Percentiles rank a stretch among this genome's conserved stretches.
Conservation (phyloP, 805 yeast genomes). For the Teunomyces kruisii region DNA sequence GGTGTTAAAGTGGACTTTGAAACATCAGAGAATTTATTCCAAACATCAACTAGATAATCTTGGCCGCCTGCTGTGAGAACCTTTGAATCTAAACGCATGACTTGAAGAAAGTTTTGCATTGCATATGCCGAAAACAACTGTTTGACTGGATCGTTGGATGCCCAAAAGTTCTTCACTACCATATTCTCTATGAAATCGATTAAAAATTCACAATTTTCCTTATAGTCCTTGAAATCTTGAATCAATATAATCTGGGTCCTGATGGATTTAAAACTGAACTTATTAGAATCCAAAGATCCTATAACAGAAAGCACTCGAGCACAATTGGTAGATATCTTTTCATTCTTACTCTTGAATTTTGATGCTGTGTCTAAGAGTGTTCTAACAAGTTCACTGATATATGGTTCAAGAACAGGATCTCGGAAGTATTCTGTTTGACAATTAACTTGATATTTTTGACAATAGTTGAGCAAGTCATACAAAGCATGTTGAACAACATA, state of each 20-base stretch:
- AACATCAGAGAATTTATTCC: conserved; percentile 64
- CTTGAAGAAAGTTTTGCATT: conserved; percentile 80
- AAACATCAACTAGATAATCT: conserved; percentile 32
- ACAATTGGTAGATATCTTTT: conserved; percentile 55
- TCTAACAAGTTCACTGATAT: conserved; percentile 48
- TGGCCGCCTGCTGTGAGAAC: conserved; percentile 18
- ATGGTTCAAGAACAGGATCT: conserved; percentile 24
- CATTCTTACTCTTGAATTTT: conserved; percentile 49
- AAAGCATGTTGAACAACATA: conserved; percentile 74
- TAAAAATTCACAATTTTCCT: conserved; percentile 66
- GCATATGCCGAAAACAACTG: conserved; percentile 85
- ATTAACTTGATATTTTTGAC: conserved; percentile 49
- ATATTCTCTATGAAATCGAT: conserved; percentile 62
- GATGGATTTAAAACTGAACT: conserved; percentile 45
- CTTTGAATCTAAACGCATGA: conserved; percentile 47
- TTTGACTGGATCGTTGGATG: conserved; percentile 80
- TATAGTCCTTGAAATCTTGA: conserved; percentile 59
- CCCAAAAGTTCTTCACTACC: conserved; percentile 84
- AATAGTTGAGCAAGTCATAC: conserved; percentile 56
- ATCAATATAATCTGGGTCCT: conserved; percentile 49
- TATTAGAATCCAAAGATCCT: conserved; percentile 72
- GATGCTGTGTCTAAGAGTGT: conserved; percentile 57
- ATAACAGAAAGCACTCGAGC: conserved; percentile 71
- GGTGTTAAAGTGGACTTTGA: conserved; percentile 77
- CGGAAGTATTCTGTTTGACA: conserved; percentile 45